Conservation (phyloP, 805 yeast species). For the Starmerella floricola region DNA sequence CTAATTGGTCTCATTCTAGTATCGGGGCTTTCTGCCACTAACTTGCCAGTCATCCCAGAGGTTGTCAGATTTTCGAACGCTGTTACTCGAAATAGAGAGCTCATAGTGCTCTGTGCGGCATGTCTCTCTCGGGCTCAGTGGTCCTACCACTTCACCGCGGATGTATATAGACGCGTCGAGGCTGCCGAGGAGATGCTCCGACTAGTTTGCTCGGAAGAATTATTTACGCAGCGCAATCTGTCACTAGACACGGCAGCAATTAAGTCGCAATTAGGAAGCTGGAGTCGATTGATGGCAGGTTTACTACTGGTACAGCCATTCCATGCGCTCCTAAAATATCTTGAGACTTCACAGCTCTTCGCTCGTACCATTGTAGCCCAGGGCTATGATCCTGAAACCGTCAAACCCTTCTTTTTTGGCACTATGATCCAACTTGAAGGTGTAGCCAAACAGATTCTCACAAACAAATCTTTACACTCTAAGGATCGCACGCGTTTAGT, state of each 20-base stretch:
- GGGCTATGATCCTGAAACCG: constrained; percentile 1
- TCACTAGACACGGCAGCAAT: neutral
- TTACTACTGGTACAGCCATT: constrained; percentile 2
- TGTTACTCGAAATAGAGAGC: neutral
- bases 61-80: constrained; percentile 3
- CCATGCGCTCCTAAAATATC: neutral
- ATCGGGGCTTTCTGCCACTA: constrained; percentile 12
- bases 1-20: constrained; percentile 13
- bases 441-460: constrained; percentile 10
- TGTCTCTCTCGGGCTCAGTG: constrained; percentile 18
- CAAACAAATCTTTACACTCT: neutral
- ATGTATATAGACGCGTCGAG: constrained; percentile 3
- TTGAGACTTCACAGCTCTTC: constrained; percentile 5
- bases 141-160: constrained; percentile 3
- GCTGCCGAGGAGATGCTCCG: constrained; percentile 1
- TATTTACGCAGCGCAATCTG: constrained; percentile 11
- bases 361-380: constrained; percentile 8
- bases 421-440: constrained; percentile 20
- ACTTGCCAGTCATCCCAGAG: neutral
- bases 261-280: constrained; percentile 16
- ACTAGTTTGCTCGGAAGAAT: neutral
- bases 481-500: constrained; percentile 4
- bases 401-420: constrained; percentile 18
- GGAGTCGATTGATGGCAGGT: constrained; percentile 16
- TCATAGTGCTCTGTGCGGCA: constrained; percentile 9